Base-by-base conservation (phyloP, 306 rosid genomes). In the Vachellia pachyceras region DNA sequence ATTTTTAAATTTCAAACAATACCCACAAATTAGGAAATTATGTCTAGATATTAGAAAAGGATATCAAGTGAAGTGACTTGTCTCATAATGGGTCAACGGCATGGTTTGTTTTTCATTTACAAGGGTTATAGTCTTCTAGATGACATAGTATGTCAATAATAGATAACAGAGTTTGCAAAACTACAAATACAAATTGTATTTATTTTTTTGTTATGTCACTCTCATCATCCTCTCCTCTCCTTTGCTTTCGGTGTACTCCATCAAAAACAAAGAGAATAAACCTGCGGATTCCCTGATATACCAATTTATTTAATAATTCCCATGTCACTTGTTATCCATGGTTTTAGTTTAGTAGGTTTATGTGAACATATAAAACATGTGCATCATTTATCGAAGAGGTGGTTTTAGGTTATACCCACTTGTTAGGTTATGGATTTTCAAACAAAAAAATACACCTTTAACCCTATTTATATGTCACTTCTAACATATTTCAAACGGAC, bases 231-330 rank as follows among this genome's bases (percentile, higher is more conserved):
- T n/a, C n/a, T 33, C 57, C 49, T 42, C 46, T 45, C n/a, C 2
- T 76, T 55, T 46, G 40, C 20, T 70, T 58, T 23, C 7, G 17
- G 15, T 23, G 35, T 58, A 10, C 65, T 22, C 69, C 33, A 20
- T 35, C 11, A 46, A 74, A 46, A 74, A 52, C 25, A 55, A 77
- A 23, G 15, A 85, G 90, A 46, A 85, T 82, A 80, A 75, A 83
- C 86, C 89, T 57, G 39, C 65, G 79, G 84, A 80, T 88, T 58
- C 89, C 42, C 58, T 72, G 20, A 77, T 60, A 76, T 23, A 11
- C 42, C 8, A 17, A 61, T n/a, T 75, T 69, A 80, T 83, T 23
- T 74, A 65, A 44, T 50, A 15, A 80, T 40, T 37, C 29, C 36
- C 37, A 50, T 50, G 41, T 15, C 69, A 23, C 23, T 69, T 65